A percentile compares a stretch with the other conserved stretches of the same genome.
phyloP scores from a whole-genome alignment of 2,329 filamentous ascomycete genomes.

The Phialophora chinensis region DNA sequence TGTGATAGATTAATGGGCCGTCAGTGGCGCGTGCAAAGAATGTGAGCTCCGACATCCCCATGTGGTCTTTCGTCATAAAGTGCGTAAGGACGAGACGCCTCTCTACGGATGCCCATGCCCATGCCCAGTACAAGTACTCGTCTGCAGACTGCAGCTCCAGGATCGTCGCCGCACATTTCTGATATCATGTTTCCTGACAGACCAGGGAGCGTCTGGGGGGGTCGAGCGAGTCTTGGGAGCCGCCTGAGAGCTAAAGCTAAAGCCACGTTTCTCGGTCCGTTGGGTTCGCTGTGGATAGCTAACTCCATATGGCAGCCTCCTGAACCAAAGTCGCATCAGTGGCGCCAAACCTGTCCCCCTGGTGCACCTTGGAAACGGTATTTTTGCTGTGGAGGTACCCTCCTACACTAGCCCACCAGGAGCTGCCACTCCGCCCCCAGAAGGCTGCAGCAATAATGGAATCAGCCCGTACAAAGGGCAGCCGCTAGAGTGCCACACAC shows the following conservation, averaged over 20 bases:
- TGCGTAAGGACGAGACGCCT: neutral
- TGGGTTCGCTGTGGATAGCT: constrained; percentile 19
- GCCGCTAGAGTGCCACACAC: neutral
- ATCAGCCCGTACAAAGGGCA: neutral
- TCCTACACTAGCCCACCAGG: constrained; percentile 8
- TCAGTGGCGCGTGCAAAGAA: neutral
- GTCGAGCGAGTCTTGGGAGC: constrained; percentile 4
- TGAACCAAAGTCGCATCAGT: constrained; percentile 29
- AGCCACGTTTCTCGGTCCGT: constrained; percentile 36
- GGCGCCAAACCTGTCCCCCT: constrained; percentile 15
- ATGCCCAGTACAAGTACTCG: neutral
- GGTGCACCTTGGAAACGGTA: constrained; percentile 6
- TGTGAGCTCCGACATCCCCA: neutral
- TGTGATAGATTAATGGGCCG: neutral
- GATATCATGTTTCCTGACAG: constrained; percentile 1
- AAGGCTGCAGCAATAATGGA: constrained; percentile 4
- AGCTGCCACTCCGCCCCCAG: constrained; percentile 10
- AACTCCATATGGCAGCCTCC: constrained; percentile 11
- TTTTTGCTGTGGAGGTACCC: constrained; percentile 15
- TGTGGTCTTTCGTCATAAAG: neutral
- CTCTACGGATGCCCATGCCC: too few species aligned
- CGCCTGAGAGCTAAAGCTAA: constrained; percentile 31
- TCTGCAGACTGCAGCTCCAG: neutral
- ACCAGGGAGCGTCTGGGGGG: neutral
- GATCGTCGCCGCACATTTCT: constrained; percentile 1